These are phyloP conservation scores for Paragyromitra xinjiangensis DNA, from an alignment of 495 filamentous ascomycete species.

Conservation along the genomic window DNA sequence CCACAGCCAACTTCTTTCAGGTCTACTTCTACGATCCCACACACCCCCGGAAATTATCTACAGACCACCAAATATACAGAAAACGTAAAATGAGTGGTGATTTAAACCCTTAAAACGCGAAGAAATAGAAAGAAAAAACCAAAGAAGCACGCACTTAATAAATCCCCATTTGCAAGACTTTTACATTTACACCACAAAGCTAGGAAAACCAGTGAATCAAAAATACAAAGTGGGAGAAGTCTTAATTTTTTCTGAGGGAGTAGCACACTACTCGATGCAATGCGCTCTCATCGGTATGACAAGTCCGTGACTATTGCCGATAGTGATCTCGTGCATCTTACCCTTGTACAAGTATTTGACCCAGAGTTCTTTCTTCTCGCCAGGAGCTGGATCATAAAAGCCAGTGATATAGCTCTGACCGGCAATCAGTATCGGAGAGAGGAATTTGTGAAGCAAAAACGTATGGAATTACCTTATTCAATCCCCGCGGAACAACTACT, in stretches of 20 bases:
- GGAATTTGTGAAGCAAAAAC: neutral
- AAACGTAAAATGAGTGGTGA: conserved; percentile 1
- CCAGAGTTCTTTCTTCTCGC: conserved; percentile 64
- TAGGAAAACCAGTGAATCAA: neutral
- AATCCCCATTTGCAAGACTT: neutral
- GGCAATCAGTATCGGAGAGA: conserved; percentile 38
- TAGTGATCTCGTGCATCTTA: conserved; percentile 62
- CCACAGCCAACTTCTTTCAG: too few species aligned
- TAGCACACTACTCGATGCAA: conserved; percentile 25
- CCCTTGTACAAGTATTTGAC: conserved; percentile 66
- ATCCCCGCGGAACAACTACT: conserved; percentile 61
- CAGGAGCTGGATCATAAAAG: conserved; percentile 68
- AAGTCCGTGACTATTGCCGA: conserved; percentile 62
- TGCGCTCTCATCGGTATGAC: conserved; percentile 57
- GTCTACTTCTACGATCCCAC: neutral
- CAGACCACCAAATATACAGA: neutral
- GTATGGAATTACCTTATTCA: conserved; percentile 57
- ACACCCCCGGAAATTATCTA: conserved; percentile 11
- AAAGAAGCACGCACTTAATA: neutral
- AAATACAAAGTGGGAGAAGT: neutral
- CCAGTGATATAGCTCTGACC: conserved; percentile 64
- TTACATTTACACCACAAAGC: neutral
- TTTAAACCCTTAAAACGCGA: neutral
- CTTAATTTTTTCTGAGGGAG: neutral
- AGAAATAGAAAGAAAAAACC: conserved; percentile 6